Base-by-base conservation (phyloP, 2,329 filamentous ascomycete species). In the Pseudogymnoascus sp. region DNA sequence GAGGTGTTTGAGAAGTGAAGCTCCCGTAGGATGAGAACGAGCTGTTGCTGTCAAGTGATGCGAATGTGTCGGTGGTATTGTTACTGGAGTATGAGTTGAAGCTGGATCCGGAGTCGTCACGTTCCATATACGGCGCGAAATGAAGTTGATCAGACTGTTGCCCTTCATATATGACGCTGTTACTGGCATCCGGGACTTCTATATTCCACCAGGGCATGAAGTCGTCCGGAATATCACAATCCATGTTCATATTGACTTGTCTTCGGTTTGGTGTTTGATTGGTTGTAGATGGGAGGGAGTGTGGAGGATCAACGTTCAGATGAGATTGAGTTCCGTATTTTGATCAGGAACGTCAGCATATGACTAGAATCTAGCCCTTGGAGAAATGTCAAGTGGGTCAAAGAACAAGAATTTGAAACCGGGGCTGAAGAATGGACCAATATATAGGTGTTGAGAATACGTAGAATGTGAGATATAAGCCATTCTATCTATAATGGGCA, bases 391-490 rank as follows among this genome's bases (percentile, higher is more conserved):
- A 56, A 56, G 50, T 56, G 50, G 50, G 50, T 56, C 50, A 56
- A 56, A 53, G 10, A 53, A 53, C 46, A 53, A 34, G 50, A 56
- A 56, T 56, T 56, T 56, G 50, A 56, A 56, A 56, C 50, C 5
- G 28, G 50, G 50, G 50, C 50, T 56, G 50, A 56, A 34, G 50
- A 56, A 56, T 56, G 50, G 50, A 34, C 50, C 25, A 56, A 56
- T 56, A 56, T 56, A 56, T 56, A 56, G 50, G 50, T 56, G 50
- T 14, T 56, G 50, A 56, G 28, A 56, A 56, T 56, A 21, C n/a
- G 28, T 56, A 56, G 50, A 56, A 56, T 56, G 50, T 56, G 25
- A 34, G 28, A 11, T 56, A 34, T 18, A 34, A 34, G 16, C 28
- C 28, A 56, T 56, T 56, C 28, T 56, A 34, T 31, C 50, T 56